phyloP scores from a whole-genome alignment of 2,329 filamentous ascomycete genomes.

The Sporothrix brasiliensis region DNA sequence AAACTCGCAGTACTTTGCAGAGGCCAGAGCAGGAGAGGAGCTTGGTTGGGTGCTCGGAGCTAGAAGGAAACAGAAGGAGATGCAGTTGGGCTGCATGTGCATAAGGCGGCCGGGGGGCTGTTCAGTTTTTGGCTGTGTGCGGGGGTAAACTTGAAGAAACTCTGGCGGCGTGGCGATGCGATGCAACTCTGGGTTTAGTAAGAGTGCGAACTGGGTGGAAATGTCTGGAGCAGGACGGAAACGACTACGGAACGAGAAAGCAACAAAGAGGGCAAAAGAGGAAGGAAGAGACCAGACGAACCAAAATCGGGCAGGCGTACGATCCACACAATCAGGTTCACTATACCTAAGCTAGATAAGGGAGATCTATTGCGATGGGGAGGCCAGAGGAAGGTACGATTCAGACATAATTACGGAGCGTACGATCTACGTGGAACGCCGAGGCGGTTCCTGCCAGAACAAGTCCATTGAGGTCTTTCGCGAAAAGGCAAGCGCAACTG shows the following conservation, averaged over 20 bases:
- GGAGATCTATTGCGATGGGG: background rate
- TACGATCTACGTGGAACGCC: too few relatives aligned
- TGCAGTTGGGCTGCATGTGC: constrained; percentile 19
- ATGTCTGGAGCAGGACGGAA: too few relatives aligned
- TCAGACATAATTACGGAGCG: background rate
- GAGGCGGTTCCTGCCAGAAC: background rate
- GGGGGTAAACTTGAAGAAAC: background rate
- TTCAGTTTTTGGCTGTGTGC: background rate
- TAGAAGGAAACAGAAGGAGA: background rate
- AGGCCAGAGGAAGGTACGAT: background rate
- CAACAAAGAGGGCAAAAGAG: background rate
- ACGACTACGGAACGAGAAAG: background rate
- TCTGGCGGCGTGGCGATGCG: background rate
- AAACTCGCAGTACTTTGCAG: background rate
- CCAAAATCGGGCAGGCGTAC: background rate
- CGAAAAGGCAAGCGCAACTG: background rate
- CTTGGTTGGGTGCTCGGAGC: background rate
- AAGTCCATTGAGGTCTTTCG: background rate
- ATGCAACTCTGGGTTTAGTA: constrained; percentile 1
- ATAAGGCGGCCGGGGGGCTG: background rate
- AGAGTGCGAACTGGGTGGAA: background rate
- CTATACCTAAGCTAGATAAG: background rate
- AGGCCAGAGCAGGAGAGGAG: background rate
- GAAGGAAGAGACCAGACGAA: background rate
- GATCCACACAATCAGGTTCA: background rate